Evolutionary conservation across 2,329 filamentous ascomycete genomes (phyloP), one percentile per base, ranked within the genome.

Genomic region (Epichloe sp.): DNA sequence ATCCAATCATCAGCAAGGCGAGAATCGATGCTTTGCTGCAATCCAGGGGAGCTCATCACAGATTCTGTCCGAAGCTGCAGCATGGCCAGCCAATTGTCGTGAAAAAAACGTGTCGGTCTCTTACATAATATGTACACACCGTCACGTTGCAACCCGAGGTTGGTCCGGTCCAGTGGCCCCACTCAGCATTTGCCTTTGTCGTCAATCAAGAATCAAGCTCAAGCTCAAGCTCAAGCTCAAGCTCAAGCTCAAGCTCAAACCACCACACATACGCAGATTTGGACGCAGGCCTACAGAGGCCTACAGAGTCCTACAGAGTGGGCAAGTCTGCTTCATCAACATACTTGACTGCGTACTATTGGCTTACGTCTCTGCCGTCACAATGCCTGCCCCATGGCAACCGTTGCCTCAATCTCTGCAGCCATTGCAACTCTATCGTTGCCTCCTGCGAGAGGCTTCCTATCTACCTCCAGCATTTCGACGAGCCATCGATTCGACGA

Each of bases 361-460:
- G 12, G 15, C 31, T 6, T 26, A 14, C 12, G 17, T 17, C 10
- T 31, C 44, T 38, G 37, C 34, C 43, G 17, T 21, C 19, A 48
- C 21, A 42, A 67, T 67, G 65, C 63, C 64, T 50, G 54, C 53
- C 12, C 63, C 65, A 8, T 50, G 58, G 26, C 53, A 57, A 31
- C 51, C 56, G 5, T 54, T 65, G 3, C 60, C 63, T 36, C 14
- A 50, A 6, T 54, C 53, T 38, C 59, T 65, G 15, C 52, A 58
- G 10, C 58, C 62, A 37, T 53, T 61, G n/a, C 59, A 65, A 57
- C 63, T 80, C 45, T 83, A 80, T 62, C 74, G 80, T 51, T 72
- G 78, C 52, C 66, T 83, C 21, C 75, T 83, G 37, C 78, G 80
- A 53, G 78, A 82, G 66, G 68, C 72, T 40, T 74, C 76, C 31